A percentile compares a stretch with the other conserved stretches of the same genome.
phyloP scores from a whole-genome alignment of 306 rosid species.

The Spatholobus suberectus region DNA sequence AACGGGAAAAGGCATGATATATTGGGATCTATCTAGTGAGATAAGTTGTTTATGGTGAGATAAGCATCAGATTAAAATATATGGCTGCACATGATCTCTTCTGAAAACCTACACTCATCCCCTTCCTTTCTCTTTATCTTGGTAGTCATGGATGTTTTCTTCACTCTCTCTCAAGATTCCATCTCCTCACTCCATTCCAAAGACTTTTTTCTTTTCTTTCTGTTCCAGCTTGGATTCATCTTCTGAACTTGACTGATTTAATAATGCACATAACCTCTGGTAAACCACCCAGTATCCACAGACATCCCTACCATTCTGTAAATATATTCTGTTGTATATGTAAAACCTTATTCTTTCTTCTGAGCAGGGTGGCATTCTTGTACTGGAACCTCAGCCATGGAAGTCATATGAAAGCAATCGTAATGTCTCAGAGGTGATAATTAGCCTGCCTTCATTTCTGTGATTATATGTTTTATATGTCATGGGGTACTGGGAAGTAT shows the following conservation, averaged over 20 bases:
- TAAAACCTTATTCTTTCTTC: conserved; percentile 18
- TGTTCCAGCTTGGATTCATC: conserved; percentile 21
- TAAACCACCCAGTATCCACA: background rate
- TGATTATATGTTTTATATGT: conserved; percentile 10
- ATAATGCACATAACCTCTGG: conserved; percentile 10
- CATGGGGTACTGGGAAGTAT: conserved; percentile 16
- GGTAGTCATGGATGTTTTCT: conserved; percentile 5
- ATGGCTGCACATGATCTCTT: conserved; percentile 9
- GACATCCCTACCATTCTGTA: conserved; percentile 10
- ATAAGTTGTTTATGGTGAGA: conserved; percentile 4
- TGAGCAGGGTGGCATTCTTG: conserved; percentile 86
- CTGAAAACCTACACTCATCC: background rate
- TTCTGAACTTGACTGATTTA: conserved; percentile 27
- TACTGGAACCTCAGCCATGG: conserved; percentile 99
- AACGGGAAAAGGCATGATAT: background rate
- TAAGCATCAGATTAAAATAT: background rate
- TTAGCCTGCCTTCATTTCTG: conserved; percentile 5
- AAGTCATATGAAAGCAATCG: conserved; percentile 70
- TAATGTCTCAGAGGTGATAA: conserved; percentile 49
- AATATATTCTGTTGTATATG: conserved; percentile 3
- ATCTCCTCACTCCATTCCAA: background rate
- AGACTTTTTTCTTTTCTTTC: background rate
- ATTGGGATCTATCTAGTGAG: conserved; percentile 3
- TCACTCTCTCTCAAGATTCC: background rate
- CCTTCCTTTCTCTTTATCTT: conserved; percentile 22